These are phyloP conservation scores for Stenogyne calaminthoides DNA, from an alignment of 305 asterid genomes.

Conservation along the genomic window DNA sequence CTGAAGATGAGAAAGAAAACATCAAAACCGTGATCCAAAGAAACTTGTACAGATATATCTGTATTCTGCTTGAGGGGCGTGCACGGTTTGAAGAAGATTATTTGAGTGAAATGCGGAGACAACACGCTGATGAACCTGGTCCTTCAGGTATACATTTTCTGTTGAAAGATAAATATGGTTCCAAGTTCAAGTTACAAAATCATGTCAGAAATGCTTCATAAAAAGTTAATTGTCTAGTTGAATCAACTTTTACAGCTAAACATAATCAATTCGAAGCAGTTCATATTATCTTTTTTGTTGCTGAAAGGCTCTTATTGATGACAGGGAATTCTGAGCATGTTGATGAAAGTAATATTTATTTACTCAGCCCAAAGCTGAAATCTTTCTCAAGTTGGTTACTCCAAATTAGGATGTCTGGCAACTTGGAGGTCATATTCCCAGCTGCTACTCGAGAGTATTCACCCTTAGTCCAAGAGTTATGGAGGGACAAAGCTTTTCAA, in stretches of 20 bases:
- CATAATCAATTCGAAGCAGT: not conserved
- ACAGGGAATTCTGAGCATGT: slow-evolving; percentile 50
- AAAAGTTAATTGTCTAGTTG: not conserved
- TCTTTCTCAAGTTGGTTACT: slow-evolving; percentile 76
- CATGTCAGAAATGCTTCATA: not conserved
- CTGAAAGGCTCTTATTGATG: slow-evolving; percentile 32
- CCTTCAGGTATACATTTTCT: slow-evolving; percentile 60
- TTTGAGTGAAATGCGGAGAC: slow-evolving; percentile 46
- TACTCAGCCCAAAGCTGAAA: slow-evolving; percentile 64
- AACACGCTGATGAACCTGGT: slow-evolving; percentile 52
- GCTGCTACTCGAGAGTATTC: slow-evolving; percentile 87
- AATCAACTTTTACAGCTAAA: not conserved
- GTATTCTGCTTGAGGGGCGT: slow-evolving; percentile 76
- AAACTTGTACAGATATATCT: slow-evolving; percentile 66
- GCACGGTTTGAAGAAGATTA: slow-evolving; percentile 71
- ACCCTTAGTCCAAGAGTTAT: slow-evolving; percentile 66
- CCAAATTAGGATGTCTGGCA: slow-evolving; percentile 65
- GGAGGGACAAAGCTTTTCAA: slow-evolving; percentile 76
- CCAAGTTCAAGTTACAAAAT: not conserved
- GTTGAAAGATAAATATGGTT: not conserved
- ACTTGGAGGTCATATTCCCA: slow-evolving; percentile 77
- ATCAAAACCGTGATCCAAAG: slow-evolving; percentile 69
- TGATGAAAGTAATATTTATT: slow-evolving; percentile 49
- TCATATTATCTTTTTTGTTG: slow-evolving; percentile 15
- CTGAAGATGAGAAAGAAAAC: slow-evolving; percentile 71